These are phyloP conservation scores for Pseudozyma sp. DNA, from an alignment of 1,284 basidiomycete species.

Conservation along the genomic window DNA sequence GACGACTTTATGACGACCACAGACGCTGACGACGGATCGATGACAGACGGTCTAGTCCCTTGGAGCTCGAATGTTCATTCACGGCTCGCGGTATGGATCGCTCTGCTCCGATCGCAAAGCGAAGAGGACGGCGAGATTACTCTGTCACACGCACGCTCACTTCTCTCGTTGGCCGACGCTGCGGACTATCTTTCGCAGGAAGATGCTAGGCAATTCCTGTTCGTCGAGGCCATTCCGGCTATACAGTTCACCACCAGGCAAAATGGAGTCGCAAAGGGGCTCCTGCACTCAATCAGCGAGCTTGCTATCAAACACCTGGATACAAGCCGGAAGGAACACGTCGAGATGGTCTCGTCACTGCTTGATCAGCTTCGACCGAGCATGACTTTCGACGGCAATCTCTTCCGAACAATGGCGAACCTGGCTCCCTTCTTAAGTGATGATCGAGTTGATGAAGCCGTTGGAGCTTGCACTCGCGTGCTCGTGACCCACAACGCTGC, in stretches of 20 bases:
- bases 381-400: background rate
- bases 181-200: constrained; percentile 16
- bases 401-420: constrained; percentile 11
- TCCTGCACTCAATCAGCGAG: constrained; percentile 16
- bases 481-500: constrained; percentile 2
- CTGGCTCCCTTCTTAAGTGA: constrained; percentile 25
- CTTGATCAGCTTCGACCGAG: background rate
- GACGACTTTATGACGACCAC: constrained; percentile 24
- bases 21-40: constrained; percentile 1
- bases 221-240: constrained; percentile 11
- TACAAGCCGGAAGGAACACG: constrained; percentile 18
- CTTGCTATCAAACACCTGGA: constrained; percentile 23
- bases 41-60: constrained; percentile 1
- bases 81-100: constrained; percentile 26
- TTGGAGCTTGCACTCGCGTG: constrained; percentile 4
- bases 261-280: background rate
- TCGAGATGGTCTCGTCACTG: constrained; percentile 10
- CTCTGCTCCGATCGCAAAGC: constrained; percentile 15
- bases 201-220: constrained; percentile 19
- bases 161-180: constrained; percentile 17
- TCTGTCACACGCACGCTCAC: constrained; percentile 6
- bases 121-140: background rate
- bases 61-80: constrained; percentile 15
- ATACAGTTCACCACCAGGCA: background rate
- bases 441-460: background rate